phyloP scores from a whole-genome alignment of 176 grass and related monocot genomes.

The Oryza coarctata region DNA sequence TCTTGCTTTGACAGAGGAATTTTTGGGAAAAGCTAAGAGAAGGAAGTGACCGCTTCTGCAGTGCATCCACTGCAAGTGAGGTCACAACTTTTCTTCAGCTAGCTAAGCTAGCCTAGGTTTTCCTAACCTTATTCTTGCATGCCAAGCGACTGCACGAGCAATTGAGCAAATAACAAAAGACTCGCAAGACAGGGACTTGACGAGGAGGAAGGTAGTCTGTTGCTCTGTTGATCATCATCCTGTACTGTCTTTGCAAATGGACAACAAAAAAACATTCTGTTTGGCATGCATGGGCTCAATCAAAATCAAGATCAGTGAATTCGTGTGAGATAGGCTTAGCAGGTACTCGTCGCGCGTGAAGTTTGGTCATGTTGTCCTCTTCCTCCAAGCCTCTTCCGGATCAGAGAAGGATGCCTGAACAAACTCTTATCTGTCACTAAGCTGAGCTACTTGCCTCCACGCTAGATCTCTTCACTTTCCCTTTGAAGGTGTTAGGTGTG shows the following conservation, averaged over 20 bases:
- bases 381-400: slow-evolving; percentile 37
- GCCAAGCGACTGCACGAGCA: slow-evolving; percentile 42
- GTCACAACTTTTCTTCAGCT: not conserved
- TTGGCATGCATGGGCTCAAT: not conserved
- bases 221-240: not conserved
- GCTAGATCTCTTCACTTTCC: not conserved
- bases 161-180: slow-evolving; percentile 27
- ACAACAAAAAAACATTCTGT: not conserved
- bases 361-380: slow-evolving; percentile 11
- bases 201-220: not conserved
- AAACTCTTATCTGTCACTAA: slow-evolving; percentile 23
- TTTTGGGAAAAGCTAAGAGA: not conserved
- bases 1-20: not conserved
- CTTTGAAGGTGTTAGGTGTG: not conserved
- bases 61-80: slow-evolving; percentile 10
- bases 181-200: slow-evolving; percentile 19
- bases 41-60: not conserved
- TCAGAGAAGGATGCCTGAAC: slow-evolving; percentile 49
- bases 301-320: not conserved
- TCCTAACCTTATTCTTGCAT: slow-evolving; percentile 34
- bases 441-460: not conserved
- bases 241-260: not conserved
- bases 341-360: not conserved
- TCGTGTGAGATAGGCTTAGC: slow-evolving; percentile 34
- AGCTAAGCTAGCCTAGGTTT: not conserved